These are phyloP conservation scores for Penicillium sp. DNA, from an alignment of 2,329 filamentous ascomycete species.

Conservation along the genomic window DNA sequence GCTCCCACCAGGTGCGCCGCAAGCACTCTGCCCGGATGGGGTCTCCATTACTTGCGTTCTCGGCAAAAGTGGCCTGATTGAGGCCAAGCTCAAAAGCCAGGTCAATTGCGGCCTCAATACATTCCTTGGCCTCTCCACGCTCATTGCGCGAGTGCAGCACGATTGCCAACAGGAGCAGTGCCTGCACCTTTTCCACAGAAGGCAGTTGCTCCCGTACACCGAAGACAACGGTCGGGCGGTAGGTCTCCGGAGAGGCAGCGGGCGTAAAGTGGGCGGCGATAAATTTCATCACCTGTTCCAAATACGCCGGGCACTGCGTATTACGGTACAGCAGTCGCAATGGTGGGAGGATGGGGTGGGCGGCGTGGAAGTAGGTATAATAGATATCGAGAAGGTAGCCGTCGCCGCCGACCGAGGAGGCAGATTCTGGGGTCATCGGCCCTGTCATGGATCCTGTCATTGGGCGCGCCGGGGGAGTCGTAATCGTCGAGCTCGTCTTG, in stretches of 20 bases:
- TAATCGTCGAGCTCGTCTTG: conserved; percentile 12
- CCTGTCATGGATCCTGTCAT: conserved; percentile 21
- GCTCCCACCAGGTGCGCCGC: conserved; percentile 88
- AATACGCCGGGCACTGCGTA: conserved; percentile 44
- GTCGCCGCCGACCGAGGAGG: conserved; percentile 34
- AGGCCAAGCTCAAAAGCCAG: conserved; percentile 76
- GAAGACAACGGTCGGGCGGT: conserved; percentile 40
- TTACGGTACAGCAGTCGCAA: conserved; percentile 41
- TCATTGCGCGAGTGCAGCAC: conserved; percentile 76
- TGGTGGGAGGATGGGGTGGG: conserved; percentile 60
- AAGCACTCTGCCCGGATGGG: conserved; percentile 77
- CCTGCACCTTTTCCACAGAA: conserved; percentile 71
- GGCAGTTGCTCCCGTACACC: conserved; percentile 38
- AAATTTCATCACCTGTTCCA: conserved; percentile 59
- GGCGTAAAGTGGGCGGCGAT: conserved; percentile 58
- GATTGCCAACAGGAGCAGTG: conserved; percentile 74
- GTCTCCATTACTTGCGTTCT: conserved; percentile 63
- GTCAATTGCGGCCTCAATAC: conserved; percentile 68
- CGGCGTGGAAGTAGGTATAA: conserved; percentile 57
- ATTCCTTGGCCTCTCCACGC: conserved; percentile 66
- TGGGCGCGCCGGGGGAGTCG: conserved; percentile 4
- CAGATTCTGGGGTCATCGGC: conserved; percentile 41
- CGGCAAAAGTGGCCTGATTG: conserved; percentile 68
- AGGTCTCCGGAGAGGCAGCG: conserved; percentile 46
- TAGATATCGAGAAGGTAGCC: conserved; percentile 54